Evolutionary conservation across 352 stramenopile species (phyloP).

Genomic region (Aphanomyces stellatus): DNA sequence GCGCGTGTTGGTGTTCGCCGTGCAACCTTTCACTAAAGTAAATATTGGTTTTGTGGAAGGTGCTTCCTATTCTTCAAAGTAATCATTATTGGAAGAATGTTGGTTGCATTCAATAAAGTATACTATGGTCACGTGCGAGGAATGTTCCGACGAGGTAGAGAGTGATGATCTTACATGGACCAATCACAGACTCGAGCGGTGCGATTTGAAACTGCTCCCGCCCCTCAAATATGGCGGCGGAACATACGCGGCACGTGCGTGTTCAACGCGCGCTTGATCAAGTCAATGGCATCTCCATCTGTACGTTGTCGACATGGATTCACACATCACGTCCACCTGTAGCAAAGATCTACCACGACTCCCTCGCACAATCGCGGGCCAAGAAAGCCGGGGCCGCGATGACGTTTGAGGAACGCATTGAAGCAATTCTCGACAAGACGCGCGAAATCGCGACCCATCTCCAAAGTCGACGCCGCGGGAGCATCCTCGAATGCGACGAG

Average conservation of each 20-base stretch:
- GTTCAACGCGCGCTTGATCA: slow-evolving; percentile 16
- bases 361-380: background rate
- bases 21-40: background rate
- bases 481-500: background rate
- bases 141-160: too few relatives aligned
- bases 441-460: slow-evolving; percentile 3
- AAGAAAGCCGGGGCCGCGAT: background rate
- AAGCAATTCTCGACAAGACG: slow-evolving; percentile 12
- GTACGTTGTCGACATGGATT: background rate
- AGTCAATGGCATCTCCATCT: slow-evolving; percentile 20
- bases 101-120: background rate
- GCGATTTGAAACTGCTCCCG: background rate
- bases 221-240: too few relatives aligned
- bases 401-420: slow-evolving; percentile 17
- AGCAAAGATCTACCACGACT: slow-evolving; percentile 13
- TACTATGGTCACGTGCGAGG: too few relatives aligned
- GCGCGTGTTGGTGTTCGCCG: too few relatives aligned
- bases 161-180: background rate
- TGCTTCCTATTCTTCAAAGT: background rate
- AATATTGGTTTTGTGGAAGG: background rate
- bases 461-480: background rate
- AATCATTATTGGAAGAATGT: background rate
- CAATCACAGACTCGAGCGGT: background rate
- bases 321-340: background rate
- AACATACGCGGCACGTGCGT: slow-evolving; percentile 3